Conservation (phyloP, 306 rosid species). For the Cotoneaster glaucophyllus region DNA sequence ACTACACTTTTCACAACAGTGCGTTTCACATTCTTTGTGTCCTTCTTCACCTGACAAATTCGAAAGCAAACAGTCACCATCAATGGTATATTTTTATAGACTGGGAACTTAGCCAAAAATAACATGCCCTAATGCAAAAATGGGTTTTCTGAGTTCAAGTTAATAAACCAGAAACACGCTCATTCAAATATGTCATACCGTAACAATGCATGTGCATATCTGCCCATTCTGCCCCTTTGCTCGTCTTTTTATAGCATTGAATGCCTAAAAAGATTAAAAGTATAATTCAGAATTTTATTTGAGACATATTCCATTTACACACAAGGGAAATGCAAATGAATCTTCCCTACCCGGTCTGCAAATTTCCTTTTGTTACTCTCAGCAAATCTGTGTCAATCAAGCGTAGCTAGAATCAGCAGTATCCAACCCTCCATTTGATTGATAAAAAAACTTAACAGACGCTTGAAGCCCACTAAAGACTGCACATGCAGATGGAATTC, state of each 20-base stretch:
- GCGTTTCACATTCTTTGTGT: slow-evolving; percentile 49
- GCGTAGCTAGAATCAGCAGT: slow-evolving; percentile 32
- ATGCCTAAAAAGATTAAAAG: slow-evolving; percentile 47
- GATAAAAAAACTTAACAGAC: slow-evolving; percentile 12
- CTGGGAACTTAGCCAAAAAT: neutral
- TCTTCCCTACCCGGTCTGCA: slow-evolving; percentile 55
- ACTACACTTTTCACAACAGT: slow-evolving; percentile 62
- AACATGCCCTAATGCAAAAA: neutral
- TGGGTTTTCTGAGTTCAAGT: neutral
- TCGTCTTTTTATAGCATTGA: slow-evolving; percentile 49
- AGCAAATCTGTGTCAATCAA: slow-evolving; percentile 49
- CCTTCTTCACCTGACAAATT: slow-evolving; percentile 75
- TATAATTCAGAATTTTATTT: slow-evolving; percentile 8
- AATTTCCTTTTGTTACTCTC: slow-evolving; percentile 53
- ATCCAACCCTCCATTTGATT: slow-evolving; percentile 17
- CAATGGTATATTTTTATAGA: neutral
- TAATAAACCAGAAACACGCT: neutral
- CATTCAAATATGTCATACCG: slow-evolving; percentile 39
- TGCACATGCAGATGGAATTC: slow-evolving; percentile 8
- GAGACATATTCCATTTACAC: neutral
- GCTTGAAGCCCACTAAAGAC: slow-evolving; percentile 10
- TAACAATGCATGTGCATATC: slow-evolving; percentile 57
- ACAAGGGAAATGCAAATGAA: neutral
- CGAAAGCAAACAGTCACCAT: neutral
- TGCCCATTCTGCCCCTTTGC: slow-evolving; percentile 39